Conservation (phyloP, 2,329 filamentous ascomycete species). For the Davidsoniella neocaledoniae region DNA sequence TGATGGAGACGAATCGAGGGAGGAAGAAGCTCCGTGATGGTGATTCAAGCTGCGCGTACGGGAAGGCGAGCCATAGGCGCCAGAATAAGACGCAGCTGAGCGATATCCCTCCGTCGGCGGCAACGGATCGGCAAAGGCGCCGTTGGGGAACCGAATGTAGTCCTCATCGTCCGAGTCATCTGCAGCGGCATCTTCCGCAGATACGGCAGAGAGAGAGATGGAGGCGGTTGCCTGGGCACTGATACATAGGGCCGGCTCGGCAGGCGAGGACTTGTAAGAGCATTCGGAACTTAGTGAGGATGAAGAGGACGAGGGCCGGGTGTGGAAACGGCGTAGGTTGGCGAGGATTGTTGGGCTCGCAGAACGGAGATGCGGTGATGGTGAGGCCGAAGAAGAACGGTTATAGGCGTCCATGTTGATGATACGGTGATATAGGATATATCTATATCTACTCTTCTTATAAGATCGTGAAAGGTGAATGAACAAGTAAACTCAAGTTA, state of each 20-base stretch:
- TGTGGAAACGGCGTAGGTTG: slow-evolving; percentile 6
- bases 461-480: neutral
- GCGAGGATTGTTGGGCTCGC: slow-evolving; percentile 7
- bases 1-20: neutral
- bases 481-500: neutral
- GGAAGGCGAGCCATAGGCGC: neutral
- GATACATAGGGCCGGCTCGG: slow-evolving; percentile 2
- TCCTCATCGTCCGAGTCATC: slow-evolving; percentile 9
- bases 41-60: neutral
- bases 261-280: slow-evolving; percentile 8
- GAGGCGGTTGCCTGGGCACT: neutral
- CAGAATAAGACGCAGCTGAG: neutral
- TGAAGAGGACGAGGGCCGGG: slow-evolving; percentile 3
- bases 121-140: slow-evolving; percentile 8
- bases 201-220: neutral
- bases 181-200: neutral
- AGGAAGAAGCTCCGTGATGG: neutral
- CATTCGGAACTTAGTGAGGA: slow-evolving; percentile 4
- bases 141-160: slow-evolving; percentile 12
- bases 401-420: slow-evolving; percentile 2
- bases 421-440: neutral
- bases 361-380: slow-evolving; percentile 6
- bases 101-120: neutral
- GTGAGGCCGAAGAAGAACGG: slow-evolving; percentile 3
- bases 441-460: too few relatives aligned